Conservation (phyloP, 495 filamentous ascomycete species). For the Xylaria curta region DNA sequence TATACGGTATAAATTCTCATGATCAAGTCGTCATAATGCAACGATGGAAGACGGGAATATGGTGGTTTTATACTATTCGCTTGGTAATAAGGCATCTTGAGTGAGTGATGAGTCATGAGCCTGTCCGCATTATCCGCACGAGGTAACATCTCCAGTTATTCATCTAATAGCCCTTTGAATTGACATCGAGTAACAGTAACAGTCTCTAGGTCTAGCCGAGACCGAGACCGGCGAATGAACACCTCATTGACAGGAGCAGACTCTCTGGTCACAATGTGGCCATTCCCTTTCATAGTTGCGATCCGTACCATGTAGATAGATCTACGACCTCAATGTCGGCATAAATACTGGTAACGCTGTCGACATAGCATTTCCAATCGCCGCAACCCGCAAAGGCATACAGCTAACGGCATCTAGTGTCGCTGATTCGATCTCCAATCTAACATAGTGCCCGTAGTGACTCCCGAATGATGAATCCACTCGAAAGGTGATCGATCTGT, state of each 20-base stretch:
- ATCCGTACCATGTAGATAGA: neutral
- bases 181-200: too few species aligned
- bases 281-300: too few species aligned
- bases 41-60: neutral
- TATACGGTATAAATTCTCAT: neutral
- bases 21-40: neutral
- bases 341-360: neutral
- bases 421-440: neutral
- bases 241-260: neutral
- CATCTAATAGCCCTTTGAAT: too few species aligned
- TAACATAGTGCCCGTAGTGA: neutral
- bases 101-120: slow-evolving; percentile 17
- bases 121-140: slow-evolving; percentile 6
- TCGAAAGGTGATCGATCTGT: neutral
- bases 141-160: neutral
- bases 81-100: too few species aligned
- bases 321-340: neutral
- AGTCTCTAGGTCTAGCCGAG: too few species aligned
- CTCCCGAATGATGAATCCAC: slow-evolving; percentile 6
- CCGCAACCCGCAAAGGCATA: neutral
- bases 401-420: neutral
- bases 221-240: neutral
- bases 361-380: too few species aligned
- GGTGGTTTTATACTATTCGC: neutral
- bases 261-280: neutral